A percentile compares a stretch with the other conserved stretches of the same genome.
phyloP scores from a whole-genome alignment of 1,284 basidiomycete species.

The Ustilago trichophora region DNA sequence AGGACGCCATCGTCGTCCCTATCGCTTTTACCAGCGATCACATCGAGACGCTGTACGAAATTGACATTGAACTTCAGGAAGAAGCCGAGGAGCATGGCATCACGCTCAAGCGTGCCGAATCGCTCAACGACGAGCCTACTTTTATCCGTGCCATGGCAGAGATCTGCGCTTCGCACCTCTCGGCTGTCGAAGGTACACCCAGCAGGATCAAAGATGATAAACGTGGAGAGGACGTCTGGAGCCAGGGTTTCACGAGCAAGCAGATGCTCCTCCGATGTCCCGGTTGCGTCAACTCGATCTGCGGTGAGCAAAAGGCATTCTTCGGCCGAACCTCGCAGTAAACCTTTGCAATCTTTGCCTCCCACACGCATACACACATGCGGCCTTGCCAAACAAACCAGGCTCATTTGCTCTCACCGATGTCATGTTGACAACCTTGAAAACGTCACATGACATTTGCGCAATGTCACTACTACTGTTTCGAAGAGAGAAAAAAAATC shows the following conservation, averaged over 20 bases:
- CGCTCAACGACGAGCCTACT: slow-evolving; percentile 96
- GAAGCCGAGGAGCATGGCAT: slow-evolving; percentile 84
- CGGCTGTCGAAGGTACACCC: slow-evolving; percentile 27
- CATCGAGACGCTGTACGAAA: slow-evolving; percentile 97
- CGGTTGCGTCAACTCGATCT: slow-evolving; percentile 87
- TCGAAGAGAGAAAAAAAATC: no score
- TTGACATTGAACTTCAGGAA: slow-evolving; percentile 91
- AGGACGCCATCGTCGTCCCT: slow-evolving; percentile 87
- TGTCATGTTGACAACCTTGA: background rate
- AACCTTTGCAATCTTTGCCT: no score
- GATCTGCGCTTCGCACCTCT: slow-evolving; percentile 82
- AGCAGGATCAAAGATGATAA: slow-evolving; percentile 25
- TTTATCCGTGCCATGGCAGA: slow-evolving; percentile 97
- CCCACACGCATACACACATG: no score
- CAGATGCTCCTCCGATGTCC: slow-evolving; percentile 92
- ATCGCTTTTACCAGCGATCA: slow-evolving; percentile 99
- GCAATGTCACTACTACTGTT: background rate
- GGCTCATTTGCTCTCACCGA: background rate
- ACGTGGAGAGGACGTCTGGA: slow-evolving; percentile 52
- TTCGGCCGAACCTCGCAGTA: slow-evolving; percentile 68
- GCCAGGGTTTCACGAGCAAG: slow-evolving; percentile 71
- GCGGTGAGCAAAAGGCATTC: slow-evolving; percentile 87
- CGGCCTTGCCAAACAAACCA: no score
- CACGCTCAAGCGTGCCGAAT: slow-evolving; percentile 87
- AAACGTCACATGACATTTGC: background rate